Base-by-base conservation (phyloP, 2,329 filamentous ascomycete species). In the Xylaria sp. region DNA sequence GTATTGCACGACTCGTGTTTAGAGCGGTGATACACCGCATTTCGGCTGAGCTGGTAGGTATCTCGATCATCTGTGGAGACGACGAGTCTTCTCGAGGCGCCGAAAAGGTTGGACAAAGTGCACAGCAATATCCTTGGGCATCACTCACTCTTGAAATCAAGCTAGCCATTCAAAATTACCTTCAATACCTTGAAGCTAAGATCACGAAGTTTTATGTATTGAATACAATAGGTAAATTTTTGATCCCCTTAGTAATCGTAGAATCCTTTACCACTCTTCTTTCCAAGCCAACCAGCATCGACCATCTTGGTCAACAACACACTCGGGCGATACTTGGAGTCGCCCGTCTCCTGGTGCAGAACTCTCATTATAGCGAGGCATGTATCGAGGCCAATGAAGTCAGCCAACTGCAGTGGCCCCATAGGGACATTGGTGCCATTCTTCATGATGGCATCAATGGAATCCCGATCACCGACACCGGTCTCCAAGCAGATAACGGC, bases 361-460 rank as follows among this genome's bases (percentile, higher is more conserved):
- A 98, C 96, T 82, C 92, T 94, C 96, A 99, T 99, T 77, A 99
- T 99, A 25, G 95, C 90, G 71, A 98, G 84, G 78, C 96, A 99
- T 0, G 96, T 99, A 80, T 99, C 96, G 54, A 99, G 86, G 8
- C 96, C 96, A 77, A 99, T 98, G 78, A 99, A 99, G 81, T 99
- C 96, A 2, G 96, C 96, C 76, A 99, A 83, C 77, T 94, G 91
- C 73, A 99, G 85, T 10, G 96, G 96, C 0, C 96, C 96, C 96
- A 99, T 99, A 28, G 96, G 96, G 50, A 99, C 96, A 78, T 97
- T 97, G 25, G 96, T 99, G 56, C 96, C 96, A 76, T 98, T 98
- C 88, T 97, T 98, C 96, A 99, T 99, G 76, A 99, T 99, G 73
- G 88, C 91, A 79, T 99, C 96, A 74, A 99, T 99, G 72, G 95